phyloP scores from a whole-genome alignment of 2,329 filamentous ascomycete genomes.

The Bipolaris oryzae region DNA sequence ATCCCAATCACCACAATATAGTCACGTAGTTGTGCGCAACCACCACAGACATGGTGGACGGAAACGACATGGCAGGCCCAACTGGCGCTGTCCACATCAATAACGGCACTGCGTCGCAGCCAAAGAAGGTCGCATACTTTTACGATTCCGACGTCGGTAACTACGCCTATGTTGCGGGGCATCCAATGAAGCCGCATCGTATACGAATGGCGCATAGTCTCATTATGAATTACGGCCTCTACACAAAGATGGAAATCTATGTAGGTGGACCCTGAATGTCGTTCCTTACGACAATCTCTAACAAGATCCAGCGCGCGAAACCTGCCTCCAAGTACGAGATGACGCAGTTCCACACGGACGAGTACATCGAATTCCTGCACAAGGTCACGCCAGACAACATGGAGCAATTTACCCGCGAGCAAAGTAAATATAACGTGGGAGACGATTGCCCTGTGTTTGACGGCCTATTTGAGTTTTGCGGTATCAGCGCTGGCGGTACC shows the following conservation, averaged over 20 bases:
- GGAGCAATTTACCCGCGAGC: constrained; percentile 89
- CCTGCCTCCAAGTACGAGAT: constrained; percentile 71
- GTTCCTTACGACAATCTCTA: constrained; percentile 7
- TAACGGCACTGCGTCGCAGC: constrained; percentile 34
- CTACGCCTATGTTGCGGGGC: constrained; percentile 87
- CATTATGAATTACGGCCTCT: constrained; percentile 75
- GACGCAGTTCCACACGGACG: constrained; percentile 75
- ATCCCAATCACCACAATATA: neutral
- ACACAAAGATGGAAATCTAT: constrained; percentile 76
- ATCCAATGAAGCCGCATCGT: constrained; percentile 70
- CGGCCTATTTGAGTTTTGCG: constrained; percentile 72
- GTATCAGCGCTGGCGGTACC: constrained; percentile 71
- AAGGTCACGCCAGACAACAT: constrained; percentile 99
- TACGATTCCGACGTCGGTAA: constrained; percentile 99
- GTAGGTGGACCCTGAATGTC: constrained; percentile 48
- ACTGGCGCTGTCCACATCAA: constrained; percentile 22
- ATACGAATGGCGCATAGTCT: constrained; percentile 70
- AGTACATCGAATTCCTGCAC: constrained; percentile 73
- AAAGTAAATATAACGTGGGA: constrained; percentile 76
- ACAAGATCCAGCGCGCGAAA: constrained; percentile 47
- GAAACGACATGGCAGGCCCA: constrained; percentile 7
- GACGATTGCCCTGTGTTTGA: constrained; percentile 70
- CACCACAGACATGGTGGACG: constrained; percentile 23
- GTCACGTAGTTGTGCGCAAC: constrained; percentile 24
- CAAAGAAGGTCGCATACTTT: constrained; percentile 93